phyloP scores from a whole-genome alignment of 2,329 filamentous ascomycete genomes.

The Aspergillus nomiae region DNA sequence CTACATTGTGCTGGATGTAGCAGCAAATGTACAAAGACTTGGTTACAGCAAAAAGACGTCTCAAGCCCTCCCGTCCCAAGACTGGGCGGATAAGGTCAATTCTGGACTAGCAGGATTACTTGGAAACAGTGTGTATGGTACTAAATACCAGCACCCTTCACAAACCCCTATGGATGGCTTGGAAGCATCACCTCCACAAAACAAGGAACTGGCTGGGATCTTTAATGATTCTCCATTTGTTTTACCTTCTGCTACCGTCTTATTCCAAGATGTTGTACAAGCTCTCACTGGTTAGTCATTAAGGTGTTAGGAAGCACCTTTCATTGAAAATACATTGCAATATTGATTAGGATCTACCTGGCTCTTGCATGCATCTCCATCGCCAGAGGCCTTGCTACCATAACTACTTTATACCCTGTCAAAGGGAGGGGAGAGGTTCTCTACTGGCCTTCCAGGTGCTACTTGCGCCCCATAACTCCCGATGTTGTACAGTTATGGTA shows the following conservation, averaged over 20 bases:
- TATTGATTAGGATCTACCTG: not conserved
- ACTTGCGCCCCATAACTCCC: not conserved
- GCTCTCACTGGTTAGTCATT: not conserved
- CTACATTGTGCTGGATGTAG: constrained; percentile 75
- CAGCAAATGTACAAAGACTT: constrained; percentile 66
- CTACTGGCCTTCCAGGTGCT: not conserved
- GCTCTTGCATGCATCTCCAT: not conserved
- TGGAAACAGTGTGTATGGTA: constrained; percentile 16
- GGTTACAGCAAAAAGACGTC: constrained; percentile 28
- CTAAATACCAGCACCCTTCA: not conserved
- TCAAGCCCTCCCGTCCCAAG: constrained; percentile 25
- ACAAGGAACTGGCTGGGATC: constrained; percentile 34
- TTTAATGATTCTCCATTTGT: constrained; percentile 43
- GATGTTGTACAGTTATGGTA: too few relatives aligned
- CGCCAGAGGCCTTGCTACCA: not conserved
- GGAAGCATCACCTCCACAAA: constrained; percentile 21
- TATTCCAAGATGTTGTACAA: constrained; percentile 44
- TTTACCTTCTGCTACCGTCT: constrained; percentile 37
- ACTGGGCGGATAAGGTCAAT: constrained; percentile 27
- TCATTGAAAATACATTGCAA: not conserved
- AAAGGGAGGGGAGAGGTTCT: not conserved
- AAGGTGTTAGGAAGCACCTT: not conserved
- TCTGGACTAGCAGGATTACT: constrained; percentile 40
- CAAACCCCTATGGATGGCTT: not conserved
- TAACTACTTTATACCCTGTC: not conserved